Evolutionary conservation across 1,139 yeast species (phyloP), one percentile per base, ranked within the genome.

Genomic region (Debaryomycetaceae sp.): DNA sequence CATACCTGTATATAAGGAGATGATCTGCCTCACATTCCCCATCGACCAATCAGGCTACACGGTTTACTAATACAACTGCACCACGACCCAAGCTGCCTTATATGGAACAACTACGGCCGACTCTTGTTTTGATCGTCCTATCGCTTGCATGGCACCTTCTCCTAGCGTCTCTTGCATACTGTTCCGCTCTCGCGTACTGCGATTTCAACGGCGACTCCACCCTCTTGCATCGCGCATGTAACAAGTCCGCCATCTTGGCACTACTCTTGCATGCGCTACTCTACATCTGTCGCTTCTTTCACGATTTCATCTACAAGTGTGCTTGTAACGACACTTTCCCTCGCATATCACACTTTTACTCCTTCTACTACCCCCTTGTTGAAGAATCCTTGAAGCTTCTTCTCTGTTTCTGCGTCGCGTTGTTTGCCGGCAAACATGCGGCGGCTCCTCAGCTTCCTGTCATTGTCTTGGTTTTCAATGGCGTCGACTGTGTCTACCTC

Each of bases 351-450:
- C 22, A 28, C 22, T 43, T 44, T 27, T 25, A 32, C 18, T 26
- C 30, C 19, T 40, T 42, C 25, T 39, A 37, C 32, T 37, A 24
- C 16, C 49, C 47, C 3, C 23, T 40, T 6, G 18, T 36, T 11
- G 38, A 39, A 13, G 46, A 43, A 20, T 15, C 25, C 6, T 13
- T 38, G 25, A 35, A 36, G 16, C 15, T 38, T n/a, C 29, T 27
- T 8, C 27, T 41, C 18, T 30, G 43, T 3, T 33, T 22, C 23
- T 27, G 30, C 15, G 27, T 38, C 14, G n/a, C 18, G 18, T 12
- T 25, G 36, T 4, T 27, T 29, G n/a, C 16, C 24, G 14, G 26
- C 26, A 11, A 25, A 24, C 16, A 5, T 15, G 10, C n/a, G 37
- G 12, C 33, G 26, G 32, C 37, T 22, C 27, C 31, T 11, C 44